A percentile compares a stretch with the other conserved stretches of the same genome.
Evolutionary conservation across 441 rosid species (phyloP).

Genomic region (Gossypium lobatum): DNA sequence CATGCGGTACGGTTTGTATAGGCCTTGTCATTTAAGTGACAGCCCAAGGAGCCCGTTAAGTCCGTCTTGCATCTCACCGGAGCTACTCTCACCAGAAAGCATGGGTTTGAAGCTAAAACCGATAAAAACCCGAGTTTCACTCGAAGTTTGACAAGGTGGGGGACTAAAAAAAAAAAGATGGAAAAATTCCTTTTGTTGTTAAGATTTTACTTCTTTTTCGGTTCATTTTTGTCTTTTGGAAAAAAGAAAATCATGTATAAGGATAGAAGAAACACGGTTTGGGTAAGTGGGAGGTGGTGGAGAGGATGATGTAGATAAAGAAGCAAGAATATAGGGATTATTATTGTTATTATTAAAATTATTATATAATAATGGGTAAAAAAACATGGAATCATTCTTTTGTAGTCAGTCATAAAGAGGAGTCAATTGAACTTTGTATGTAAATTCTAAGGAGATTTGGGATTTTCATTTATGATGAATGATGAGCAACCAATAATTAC

Average conservation of each 20-base stretch:
- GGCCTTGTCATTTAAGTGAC: conserved; percentile 42
- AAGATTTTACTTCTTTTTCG: background rate
- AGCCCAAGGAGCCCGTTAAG: conserved; percentile 71
- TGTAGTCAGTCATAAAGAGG: conserved; percentile 35
- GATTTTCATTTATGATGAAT: conserved; percentile 23
- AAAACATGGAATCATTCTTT: conserved; percentile 32
- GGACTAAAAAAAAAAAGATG: background rate
- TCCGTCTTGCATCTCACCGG: conserved; percentile 68
- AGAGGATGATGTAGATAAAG: conserved; percentile 32
- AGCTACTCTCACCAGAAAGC: conserved; percentile 76
- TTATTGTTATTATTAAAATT: too few relatives aligned
- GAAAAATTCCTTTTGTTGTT: background rate
- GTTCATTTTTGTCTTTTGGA: conserved; percentile 10
- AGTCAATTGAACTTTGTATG: conserved; percentile 18
- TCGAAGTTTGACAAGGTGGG: conserved; percentile 18
- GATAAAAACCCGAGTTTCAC: conserved; percentile 55
- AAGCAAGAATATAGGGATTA: conserved; percentile 7
- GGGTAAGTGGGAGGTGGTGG: background rate
- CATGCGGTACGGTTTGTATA: conserved; percentile 61
- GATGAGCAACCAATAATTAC: conserved; percentile 22
- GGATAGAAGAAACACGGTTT: conserved; percentile 18
- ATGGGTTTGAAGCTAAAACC: conserved; percentile 76
- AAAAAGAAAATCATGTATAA: background rate
- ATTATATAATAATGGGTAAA: background rate
- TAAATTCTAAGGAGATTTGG: conserved; percentile 23